Evolutionary conservation across 805 yeast genomes (phyloP), one percentile per base, ranked within the genome.

Genomic region (Saturnispora besseyi): DNA sequence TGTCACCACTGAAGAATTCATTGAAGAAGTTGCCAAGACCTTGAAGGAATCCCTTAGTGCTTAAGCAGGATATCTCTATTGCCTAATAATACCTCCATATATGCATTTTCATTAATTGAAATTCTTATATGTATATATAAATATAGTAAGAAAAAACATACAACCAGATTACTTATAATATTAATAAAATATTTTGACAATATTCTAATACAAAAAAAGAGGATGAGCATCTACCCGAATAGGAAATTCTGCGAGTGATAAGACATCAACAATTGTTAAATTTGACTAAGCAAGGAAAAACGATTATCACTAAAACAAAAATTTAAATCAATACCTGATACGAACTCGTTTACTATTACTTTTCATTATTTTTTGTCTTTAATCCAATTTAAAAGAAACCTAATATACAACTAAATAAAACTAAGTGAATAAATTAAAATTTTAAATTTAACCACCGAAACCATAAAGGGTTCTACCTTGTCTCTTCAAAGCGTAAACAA

Each of bases 381-480:
- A 43, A 43, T 31, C 36, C 45, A 31, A 43, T 24, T 43, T 43
- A 30, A 43, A 43, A 21, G 21, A 47, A 47, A 47, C 44, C 50
- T 47, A 47, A 47, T 47, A 47, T 47, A 47, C 50, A 47, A 47
- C 45, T 21, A 47, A 47, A 32, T 41, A 46, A 46, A 36, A 47
- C 29, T 10, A 42, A 22, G 22, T 41, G 31, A 41, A 32, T n/a
- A 30, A 45, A 28, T 21, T 38, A 11, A 7, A 28, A 42, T 22
- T 38, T 37, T 36, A 36, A 21, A 46, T 63, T 81, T 84, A 91
- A 84, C 96, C 96, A 80, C 98, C 98, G 86, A 91, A 93, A 90
- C 98, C 98, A 73, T 91, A 91, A 74, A 93, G 84, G 77, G 98
- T 93, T 79, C 98, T 87, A 71, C 99, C 99, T 81, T 93, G 97